Conservation (phyloP, 1,284 basidiomycete genomes). For the Boletellus sp. region DNA sequence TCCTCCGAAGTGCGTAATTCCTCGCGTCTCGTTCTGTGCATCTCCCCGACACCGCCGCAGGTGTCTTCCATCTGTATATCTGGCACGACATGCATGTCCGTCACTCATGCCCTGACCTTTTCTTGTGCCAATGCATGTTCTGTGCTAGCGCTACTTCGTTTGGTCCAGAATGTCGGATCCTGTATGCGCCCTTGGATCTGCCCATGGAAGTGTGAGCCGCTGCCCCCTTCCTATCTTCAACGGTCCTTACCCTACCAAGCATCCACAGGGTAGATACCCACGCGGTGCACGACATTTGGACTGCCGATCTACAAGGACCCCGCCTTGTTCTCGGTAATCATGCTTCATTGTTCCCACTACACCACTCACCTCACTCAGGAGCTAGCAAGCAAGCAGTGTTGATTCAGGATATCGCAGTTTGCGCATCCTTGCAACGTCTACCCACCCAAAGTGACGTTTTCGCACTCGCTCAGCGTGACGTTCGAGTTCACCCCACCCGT, state of each 20-base stretch:
- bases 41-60: slow-evolving; percentile 26
- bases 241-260: slow-evolving; percentile 26
- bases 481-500: slow-evolving; percentile 24
- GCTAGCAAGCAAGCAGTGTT: slow-evolving; percentile 48
- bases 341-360: background rate
- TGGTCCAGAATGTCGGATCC: slow-evolving; percentile 29
- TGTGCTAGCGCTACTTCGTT: slow-evolving; percentile 32
- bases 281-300: slow-evolving; percentile 53
- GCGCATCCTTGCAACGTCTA: slow-evolving; percentile 33
- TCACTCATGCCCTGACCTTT: slow-evolving; percentile 27
- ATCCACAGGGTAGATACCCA: slow-evolving; percentile 20
- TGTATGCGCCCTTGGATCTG: slow-evolving; percentile 23
- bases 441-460: slow-evolving; percentile 61
- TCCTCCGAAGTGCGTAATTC: slow-evolving; percentile 29
- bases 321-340: slow-evolving; percentile 53
- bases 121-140: slow-evolving; percentile 13
- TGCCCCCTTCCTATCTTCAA: background rate
- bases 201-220: slow-evolving; percentile 13
- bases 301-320: slow-evolving; percentile 46
- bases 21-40: background rate
- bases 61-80: slow-evolving; percentile 53
- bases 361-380: slow-evolving; percentile 36
- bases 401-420: slow-evolving; percentile 47
- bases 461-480: slow-evolving; percentile 48
- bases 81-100: slow-evolving; percentile 48